Conservation (phyloP, 371 early-diverging fungal genomes). For the Entomophthora muscae region DNA sequence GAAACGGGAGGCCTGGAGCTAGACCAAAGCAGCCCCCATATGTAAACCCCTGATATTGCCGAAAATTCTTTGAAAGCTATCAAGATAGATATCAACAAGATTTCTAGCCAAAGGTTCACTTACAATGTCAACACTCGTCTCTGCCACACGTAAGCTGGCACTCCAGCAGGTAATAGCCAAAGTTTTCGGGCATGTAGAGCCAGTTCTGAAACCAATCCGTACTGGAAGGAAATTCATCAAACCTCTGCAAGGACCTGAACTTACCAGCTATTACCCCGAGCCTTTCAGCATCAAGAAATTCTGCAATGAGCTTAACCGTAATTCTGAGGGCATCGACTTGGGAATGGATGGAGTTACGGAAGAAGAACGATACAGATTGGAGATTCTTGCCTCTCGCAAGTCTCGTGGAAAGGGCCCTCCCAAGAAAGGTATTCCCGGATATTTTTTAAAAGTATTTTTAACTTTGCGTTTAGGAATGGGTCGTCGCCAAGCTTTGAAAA, state of each 20-base stretch:
- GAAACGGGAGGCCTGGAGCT: too few relatives aligned
- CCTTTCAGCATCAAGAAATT: too few relatives aligned
- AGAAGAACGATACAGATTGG: constrained; percentile 7
- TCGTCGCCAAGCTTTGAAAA: constrained; percentile 4
- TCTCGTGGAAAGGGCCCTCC: constrained; percentile 9
- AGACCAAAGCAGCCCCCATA: too few relatives aligned
- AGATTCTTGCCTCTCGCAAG: constrained; percentile 1
- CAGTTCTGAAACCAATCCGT: background rate
- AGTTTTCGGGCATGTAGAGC: background rate
- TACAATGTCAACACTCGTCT: background rate
- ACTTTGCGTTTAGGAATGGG: background rate
- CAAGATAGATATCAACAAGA: too few relatives aligned
- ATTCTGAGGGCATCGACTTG: background rate
- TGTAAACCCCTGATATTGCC: too few relatives aligned
- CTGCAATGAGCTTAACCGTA: too few relatives aligned
- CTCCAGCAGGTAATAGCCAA: background rate
- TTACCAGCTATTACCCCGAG: constrained; percentile 4
- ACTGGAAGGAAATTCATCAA: constrained; percentile 3
- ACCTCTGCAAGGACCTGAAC: constrained; percentile 6
- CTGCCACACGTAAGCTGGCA: background rate
- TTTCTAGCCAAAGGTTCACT: too few relatives aligned
- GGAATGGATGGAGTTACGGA: background rate
- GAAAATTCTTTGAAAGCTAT: too few relatives aligned
- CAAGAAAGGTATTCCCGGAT: constrained; percentile 4
- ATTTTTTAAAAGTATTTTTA: background rate